Conservation (phyloP, 306 rosid genomes). For the Comarum palustre region DNA sequence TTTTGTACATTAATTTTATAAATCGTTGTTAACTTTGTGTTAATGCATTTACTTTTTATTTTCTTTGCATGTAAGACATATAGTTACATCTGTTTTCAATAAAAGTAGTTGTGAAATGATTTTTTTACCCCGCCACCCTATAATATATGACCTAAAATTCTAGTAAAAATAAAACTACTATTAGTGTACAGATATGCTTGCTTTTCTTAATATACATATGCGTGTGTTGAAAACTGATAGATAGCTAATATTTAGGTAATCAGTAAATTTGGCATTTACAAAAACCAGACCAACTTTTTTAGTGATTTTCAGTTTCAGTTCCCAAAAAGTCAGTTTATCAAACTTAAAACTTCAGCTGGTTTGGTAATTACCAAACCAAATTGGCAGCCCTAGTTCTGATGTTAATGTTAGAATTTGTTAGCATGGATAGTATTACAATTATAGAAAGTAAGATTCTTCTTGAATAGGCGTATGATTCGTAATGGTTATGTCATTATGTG, state of each 20-base stretch:
- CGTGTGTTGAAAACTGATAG: neutral
- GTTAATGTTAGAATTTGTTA: neutral
- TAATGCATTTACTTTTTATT: neutral
- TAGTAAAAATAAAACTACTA: too few relatives aligned
- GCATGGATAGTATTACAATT: neutral
- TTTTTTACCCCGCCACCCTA: neutral
- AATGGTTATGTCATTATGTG: neutral
- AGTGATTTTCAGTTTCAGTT: neutral
- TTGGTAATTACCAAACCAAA: neutral
- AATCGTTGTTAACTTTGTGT: neutral
- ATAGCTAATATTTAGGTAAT: neutral
- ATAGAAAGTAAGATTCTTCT: neutral
- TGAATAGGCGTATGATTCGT: neutral
- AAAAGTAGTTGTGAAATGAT: neutral
- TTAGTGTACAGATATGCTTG: neutral
- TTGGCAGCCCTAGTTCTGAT: neutral
- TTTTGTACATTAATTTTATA: neutral
- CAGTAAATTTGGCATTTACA: neutral
- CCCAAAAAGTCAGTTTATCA: neutral
- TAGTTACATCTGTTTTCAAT: too few relatives aligned
- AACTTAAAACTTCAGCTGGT: neutral
- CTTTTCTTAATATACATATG: neutral
- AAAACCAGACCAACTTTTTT: neutral
- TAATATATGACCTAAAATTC: neutral
- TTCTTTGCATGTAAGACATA: neutral